Percentiles rank a stretch among this genome's conserved stretches.
phyloP scores from a whole-genome alignment of 805 yeast species.

The Saccharomycopsis selenospora region DNA sequence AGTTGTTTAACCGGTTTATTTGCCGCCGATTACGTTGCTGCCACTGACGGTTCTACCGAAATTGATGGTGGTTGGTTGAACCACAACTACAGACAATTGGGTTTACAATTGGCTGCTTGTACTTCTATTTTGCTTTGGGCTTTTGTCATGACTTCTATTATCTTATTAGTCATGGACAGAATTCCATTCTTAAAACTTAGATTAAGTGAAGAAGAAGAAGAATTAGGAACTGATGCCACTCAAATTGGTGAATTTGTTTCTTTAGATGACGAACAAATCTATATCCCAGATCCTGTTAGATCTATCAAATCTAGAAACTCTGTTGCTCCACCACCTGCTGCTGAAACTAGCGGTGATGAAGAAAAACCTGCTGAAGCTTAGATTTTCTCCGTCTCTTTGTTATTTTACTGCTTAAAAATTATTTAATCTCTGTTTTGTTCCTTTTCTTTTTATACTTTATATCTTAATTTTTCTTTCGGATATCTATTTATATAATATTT shows the following conservation, averaged over 20 bases:
- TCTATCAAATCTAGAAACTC: conserved; percentile 29
- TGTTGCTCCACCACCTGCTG: conserved; percentile 10
- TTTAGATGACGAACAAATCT: conserved; percentile 47
- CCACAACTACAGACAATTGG: conserved; percentile 75
- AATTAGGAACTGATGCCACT: conserved; percentile 78
- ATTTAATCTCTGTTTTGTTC: no score
- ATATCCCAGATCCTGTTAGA: conserved; percentile 74
- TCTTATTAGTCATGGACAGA: conserved; percentile 59
- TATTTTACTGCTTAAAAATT: no score
- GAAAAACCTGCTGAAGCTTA: conserved; percentile 19
- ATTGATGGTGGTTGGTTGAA: conserved; percentile 86
- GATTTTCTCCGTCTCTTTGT: no score
- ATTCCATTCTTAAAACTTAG: conserved; percentile 79
- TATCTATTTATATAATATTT: no score
- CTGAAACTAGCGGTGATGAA: conserved; percentile 11
- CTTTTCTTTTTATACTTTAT: no score
- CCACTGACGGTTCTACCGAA: conserved; percentile 29
- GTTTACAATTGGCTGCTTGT: conserved; percentile 80
- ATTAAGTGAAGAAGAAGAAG: conserved; percentile 80
- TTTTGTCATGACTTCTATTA: conserved; percentile 59
- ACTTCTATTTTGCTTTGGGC: conserved; percentile 70
- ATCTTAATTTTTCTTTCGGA: no score
- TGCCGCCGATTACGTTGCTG: conserved; percentile 71
- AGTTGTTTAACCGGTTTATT: conserved; percentile 77
- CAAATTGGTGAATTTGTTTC: conserved; percentile 89